phyloP scores from a whole-genome alignment of 768 basidiomycete species.

The Phlegmacium glaucopus region DNA sequence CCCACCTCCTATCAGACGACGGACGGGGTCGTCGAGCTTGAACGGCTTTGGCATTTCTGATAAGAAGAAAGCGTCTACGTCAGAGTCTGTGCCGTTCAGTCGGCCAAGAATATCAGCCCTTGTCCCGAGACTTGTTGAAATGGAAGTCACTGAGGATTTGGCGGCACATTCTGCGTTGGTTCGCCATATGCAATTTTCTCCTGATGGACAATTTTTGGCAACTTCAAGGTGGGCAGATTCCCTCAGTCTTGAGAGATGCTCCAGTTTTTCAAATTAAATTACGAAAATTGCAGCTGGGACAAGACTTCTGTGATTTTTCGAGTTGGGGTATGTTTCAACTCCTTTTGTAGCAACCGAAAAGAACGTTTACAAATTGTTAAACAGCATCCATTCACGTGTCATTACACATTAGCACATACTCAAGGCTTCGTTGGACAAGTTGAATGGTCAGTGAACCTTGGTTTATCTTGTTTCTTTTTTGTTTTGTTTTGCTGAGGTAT shows the following conservation, averaged over 20 bases:
- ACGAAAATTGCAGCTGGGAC: conserved; percentile 54
- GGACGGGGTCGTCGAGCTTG: conserved; percentile 19
- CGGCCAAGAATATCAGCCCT: conserved; percentile 54
- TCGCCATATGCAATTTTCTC: conserved; percentile 71
- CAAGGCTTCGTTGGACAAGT: conserved; percentile 76
- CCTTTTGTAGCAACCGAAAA: background rate
- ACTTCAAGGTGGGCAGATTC: conserved; percentile 69
- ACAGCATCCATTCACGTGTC: conserved; percentile 57
- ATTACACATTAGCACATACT: conserved; percentile 63
- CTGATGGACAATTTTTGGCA: conserved; percentile 69
- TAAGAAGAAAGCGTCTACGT: conserved; percentile 10
- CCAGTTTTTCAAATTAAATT: background rate
- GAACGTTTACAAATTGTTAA: conserved; percentile 2
- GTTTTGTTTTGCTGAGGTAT: too few relatives aligned
- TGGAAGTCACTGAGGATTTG: conserved; percentile 57
- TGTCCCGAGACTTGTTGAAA: conserved; percentile 49
- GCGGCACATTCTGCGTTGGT: conserved; percentile 67
- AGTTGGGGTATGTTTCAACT: conserved; percentile 48
- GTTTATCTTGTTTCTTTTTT: too few relatives aligned
- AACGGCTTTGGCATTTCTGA: conserved; percentile 3
- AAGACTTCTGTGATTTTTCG: conserved; percentile 65
- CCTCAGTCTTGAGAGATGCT: too few relatives aligned
- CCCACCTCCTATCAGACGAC: conserved; percentile 16
- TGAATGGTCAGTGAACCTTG: conserved; percentile 59
- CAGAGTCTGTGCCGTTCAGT: conserved; percentile 24